These are phyloP conservation scores for Tuber magnatum DNA, from an alignment of 495 filamentous ascomycete species.

Conservation along the genomic window DNA sequence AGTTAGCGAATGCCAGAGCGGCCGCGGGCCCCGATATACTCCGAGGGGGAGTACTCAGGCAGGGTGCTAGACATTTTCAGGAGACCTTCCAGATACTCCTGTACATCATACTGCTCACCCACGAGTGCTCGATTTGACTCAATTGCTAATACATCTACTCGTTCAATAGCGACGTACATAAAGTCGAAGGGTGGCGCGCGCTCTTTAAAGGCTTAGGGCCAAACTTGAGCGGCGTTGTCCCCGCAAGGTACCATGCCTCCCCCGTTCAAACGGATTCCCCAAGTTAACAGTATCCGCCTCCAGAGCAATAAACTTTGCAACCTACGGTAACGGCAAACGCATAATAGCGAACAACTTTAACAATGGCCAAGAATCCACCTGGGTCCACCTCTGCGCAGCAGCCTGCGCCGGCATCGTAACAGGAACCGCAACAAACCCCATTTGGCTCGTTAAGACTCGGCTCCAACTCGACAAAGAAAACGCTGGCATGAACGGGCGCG, in stretches of 20 bases:
- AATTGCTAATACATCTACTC: conserved; percentile 4
- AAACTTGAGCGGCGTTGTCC: conserved; percentile 79
- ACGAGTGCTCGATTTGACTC: not conserved
- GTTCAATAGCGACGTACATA: conserved; percentile 54
- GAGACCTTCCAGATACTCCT: conserved; percentile 77
- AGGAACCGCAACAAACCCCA: conserved; percentile 80
- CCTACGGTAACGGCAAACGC: conserved; percentile 80
- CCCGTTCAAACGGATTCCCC: not conserved
- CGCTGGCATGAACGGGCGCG: conserved; percentile 44
- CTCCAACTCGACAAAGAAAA: conserved; percentile 72
- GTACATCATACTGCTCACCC: conserved; percentile 6
- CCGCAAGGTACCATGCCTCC: conserved; percentile 51
- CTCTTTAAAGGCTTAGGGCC: conserved; percentile 85
- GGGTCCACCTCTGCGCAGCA: conserved; percentile 67
- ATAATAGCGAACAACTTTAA: conserved; percentile 62
- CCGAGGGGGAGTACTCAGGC: conserved; percentile 46
- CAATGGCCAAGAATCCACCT: conserved; percentile 56
- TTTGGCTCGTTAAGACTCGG: conserved; percentile 87
- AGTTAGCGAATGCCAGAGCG: conserved; percentile 42
- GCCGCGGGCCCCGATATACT: conserved; percentile 43
- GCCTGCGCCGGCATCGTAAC: conserved; percentile 70
- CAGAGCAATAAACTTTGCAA: conserved; percentile 74
- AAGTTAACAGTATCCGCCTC: conserved; percentile 3
- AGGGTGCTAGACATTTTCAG: conserved; percentile 55
- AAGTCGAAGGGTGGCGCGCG: conserved; percentile 69